Evolutionary conservation across 1,284 basidiomycete genomes (phyloP), one percentile per base, ranked within the genome.

Genomic region (Boletus hoseneyae): DNA sequence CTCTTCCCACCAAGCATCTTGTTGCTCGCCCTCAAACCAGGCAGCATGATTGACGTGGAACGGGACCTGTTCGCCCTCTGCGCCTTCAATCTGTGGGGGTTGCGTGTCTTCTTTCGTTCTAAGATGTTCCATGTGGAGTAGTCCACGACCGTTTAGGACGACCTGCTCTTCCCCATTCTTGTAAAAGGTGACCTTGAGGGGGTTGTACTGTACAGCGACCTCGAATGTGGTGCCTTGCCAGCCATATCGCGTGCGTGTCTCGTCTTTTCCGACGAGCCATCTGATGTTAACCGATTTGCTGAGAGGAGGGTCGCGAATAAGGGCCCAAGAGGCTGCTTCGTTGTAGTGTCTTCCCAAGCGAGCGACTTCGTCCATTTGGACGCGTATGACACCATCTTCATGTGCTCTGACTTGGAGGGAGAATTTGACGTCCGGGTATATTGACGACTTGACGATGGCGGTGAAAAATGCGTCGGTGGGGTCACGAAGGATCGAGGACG

Each of bases 51-150:
- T 82, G 12, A 71, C 66, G 41, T 83, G 71, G 34, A 90, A 60
- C 1, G 84, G 80, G 6, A 70, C 71, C 63, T 90, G 86, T 45
- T 65, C 68, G 12, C 65, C 66, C 23, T 65, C 69, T 21, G 67
- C 66, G 32, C 73, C 77, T 49, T 73, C 73, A 8, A 69, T 67
- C 40, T 73, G 72, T 30, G 67, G 67, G 3, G 73, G 62, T 47
- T 73, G 65, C n/a, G 70, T 67, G 25, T 67, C 68, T 25, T 70
- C 65, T 70, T 93, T 92, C 30, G 74, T 76, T 48, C 93, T 80
- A 76, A 93, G 98, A 69, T 99, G 97, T 66, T 99, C 97, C 92
- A 99, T 94, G 65, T 99, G 94, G 58, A 99, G 75, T 25, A 99
- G 77, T 1, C 90, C 88, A 37, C 86, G 79, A 10, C 92, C 93